These are phyloP conservation scores for Silene coronaria DNA, from an alignment of 179 eudicot species.

Conservation along the genomic window DNA sequence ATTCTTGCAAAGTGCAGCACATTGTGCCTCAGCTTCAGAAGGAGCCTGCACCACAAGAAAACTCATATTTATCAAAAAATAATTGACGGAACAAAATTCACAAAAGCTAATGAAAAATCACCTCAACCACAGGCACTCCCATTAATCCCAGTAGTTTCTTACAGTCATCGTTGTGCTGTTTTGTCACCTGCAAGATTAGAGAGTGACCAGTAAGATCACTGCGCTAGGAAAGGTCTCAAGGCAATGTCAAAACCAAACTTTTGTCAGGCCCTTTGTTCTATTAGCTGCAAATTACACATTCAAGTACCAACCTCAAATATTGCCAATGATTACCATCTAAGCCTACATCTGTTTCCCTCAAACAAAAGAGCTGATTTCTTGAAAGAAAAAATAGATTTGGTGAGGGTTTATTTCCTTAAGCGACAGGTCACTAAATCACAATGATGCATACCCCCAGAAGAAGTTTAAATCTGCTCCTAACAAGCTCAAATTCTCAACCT, in stretches of 20 bases:
- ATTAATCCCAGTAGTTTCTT: conserved; percentile 75
- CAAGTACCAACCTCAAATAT: background rate
- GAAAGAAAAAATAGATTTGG: background rate
- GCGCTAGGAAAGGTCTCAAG: background rate
- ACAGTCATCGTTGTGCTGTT: conserved; percentile 94
- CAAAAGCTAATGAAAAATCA: conserved; percentile 20
- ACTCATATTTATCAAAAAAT: background rate
- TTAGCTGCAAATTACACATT: background rate
- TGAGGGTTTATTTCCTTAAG: background rate
- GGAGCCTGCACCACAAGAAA: conserved; percentile 60
- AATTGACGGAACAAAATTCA: background rate
- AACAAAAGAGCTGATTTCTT: background rate
- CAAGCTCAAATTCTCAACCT: background rate
- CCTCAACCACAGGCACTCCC: conserved; percentile 99
- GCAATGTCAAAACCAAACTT: conserved; percentile 2
- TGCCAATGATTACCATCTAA: background rate
- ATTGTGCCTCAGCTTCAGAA: conserved; percentile 97
- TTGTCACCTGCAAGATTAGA: conserved; percentile 59
- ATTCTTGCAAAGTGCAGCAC: conserved; percentile 92
- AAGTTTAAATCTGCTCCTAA: background rate
- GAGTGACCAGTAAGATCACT: background rate
- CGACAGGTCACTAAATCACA: background rate
- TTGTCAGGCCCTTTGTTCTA: background rate
- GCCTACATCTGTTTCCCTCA: background rate
- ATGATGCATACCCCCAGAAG: background rate